A percentile compares a stretch with the other conserved stretches of the same genome.
Conservation (phyloP, 805 yeast genomes). For the Candida arabinofermentans region DNA sequence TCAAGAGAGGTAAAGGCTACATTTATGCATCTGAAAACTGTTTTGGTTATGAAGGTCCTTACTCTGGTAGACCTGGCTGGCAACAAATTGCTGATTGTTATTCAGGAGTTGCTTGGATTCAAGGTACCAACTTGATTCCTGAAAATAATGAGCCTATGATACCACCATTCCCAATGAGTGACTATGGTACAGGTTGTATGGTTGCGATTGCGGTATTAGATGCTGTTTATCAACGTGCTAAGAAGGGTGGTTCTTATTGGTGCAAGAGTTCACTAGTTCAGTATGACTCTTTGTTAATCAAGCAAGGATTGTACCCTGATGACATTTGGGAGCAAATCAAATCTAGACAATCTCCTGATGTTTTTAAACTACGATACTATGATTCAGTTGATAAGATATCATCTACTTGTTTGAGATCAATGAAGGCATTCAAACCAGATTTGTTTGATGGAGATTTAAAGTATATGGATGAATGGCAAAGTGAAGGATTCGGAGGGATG, state of each 20-base stretch:
- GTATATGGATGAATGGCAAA: conserved; percentile 19
- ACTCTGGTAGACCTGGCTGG: conserved; percentile 33
- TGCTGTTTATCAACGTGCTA: conserved; percentile 28
- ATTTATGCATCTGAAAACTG: conserved; percentile 31
- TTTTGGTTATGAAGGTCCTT: conserved; percentile 31
- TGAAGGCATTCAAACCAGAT: conserved; percentile 21
- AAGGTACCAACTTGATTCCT: conserved; percentile 23
- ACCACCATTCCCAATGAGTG: conserved; percentile 36
- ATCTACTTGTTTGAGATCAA: conserved; percentile 20
- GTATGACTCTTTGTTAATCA: conserved; percentile 29
- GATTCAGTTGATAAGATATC: conserved; percentile 18
- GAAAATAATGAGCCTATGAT: conserved; percentile 31
- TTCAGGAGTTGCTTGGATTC: conserved; percentile 32
- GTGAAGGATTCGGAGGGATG: conserved; percentile 15
- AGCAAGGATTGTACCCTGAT: conserved; percentile 25
- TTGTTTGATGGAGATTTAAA: conserved; percentile 31
- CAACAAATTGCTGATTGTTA: conserved; percentile 36
- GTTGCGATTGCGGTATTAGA: conserved; percentile 31
- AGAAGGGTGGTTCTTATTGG: conserved; percentile 31
- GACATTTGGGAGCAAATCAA: conserved; percentile 18
- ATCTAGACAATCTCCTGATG: conserved; percentile 16
- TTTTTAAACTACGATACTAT: conserved; percentile 19
- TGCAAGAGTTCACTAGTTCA: conserved; percentile 29
- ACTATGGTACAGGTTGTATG: conserved; percentile 34
- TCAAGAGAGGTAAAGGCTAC: conserved; percentile 29